A percentile compares a stretch with the other conserved stretches of the same genome.
phyloP scores from a whole-genome alignment of 805 yeast genomes.

The Huiozyma sinensis region DNA sequence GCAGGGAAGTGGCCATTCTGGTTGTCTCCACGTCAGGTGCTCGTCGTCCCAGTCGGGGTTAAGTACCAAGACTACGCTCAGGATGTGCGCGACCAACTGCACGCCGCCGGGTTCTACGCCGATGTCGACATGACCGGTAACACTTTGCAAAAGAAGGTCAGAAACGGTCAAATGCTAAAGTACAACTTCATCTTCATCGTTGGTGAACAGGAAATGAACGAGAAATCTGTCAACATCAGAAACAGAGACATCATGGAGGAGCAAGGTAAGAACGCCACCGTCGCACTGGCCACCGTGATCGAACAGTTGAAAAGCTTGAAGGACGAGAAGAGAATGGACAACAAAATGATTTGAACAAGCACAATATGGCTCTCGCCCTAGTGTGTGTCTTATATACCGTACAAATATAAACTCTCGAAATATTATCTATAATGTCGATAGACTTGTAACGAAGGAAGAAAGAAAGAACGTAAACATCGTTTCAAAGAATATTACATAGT shows the following conservation, averaged over 20 bases:
- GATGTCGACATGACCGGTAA: constrained; percentile 92
- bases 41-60: constrained; percentile 95
- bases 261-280: constrained; percentile 86
- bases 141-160: constrained; percentile 95
- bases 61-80: constrained; percentile 87
- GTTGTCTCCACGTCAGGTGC: constrained; percentile 97
- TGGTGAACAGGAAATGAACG: constrained; percentile 85
- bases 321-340: constrained; percentile 66
- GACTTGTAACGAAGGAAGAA: too few relatives aligned
- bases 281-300: constrained; percentile 61
- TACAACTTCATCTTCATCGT: constrained; percentile 95
- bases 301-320: constrained; percentile 56
- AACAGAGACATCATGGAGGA: constrained; percentile 89
- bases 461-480: too few relatives aligned
- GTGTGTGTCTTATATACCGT: background rate
- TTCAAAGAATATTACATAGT: too few relatives aligned
- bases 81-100: constrained; percentile 57
- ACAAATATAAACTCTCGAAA: background rate
- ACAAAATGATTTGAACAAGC: constrained; percentile 29
- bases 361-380: background rate
- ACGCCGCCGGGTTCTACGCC: constrained; percentile 72
- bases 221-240: constrained; percentile 82
- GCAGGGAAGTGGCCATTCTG: constrained; percentile 99
- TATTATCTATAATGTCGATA: background rate
- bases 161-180: constrained; percentile 89